phyloP scores from a whole-genome alignment of 306 rosid genomes.

The Albizia julibrissin region DNA sequence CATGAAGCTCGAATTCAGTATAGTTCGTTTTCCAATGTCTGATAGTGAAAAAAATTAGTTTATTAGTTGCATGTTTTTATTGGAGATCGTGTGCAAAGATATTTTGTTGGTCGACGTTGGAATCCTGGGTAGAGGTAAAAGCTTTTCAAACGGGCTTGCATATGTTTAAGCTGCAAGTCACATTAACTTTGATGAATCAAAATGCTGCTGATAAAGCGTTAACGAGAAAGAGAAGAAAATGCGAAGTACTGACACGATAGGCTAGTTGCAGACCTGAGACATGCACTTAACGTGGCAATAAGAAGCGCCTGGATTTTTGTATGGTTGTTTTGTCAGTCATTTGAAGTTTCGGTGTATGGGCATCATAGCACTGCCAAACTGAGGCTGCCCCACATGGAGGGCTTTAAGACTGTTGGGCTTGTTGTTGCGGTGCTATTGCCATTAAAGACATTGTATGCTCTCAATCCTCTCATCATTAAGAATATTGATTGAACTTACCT shows the following conservation, averaged over 20 bases:
- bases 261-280: not conserved
- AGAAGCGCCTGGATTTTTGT: not conserved
- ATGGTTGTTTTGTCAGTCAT: not conserved
- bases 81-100: not conserved
- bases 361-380: not conserved
- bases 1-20: not conserved
- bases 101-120: conserved; percentile 6
- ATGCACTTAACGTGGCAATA: not conserved
- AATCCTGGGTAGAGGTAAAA: not conserved
- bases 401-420: not conserved
- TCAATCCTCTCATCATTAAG: not conserved
- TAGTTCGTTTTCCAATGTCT: not conserved
- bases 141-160: not conserved
- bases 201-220: not conserved
- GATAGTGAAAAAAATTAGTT: not conserved
- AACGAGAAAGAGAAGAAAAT: not conserved
- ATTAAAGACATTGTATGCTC: not conserved
- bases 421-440: not conserved
- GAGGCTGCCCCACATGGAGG: not conserved
- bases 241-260: not conserved
- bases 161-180: not conserved
- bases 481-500: not conserved
- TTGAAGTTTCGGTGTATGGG: not conserved
- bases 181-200: not conserved
- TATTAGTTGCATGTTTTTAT: not conserved